Evolutionary conservation across 352 stramenopile genomes (phyloP).

Genomic region (Pythium insidiosum): DNA sequence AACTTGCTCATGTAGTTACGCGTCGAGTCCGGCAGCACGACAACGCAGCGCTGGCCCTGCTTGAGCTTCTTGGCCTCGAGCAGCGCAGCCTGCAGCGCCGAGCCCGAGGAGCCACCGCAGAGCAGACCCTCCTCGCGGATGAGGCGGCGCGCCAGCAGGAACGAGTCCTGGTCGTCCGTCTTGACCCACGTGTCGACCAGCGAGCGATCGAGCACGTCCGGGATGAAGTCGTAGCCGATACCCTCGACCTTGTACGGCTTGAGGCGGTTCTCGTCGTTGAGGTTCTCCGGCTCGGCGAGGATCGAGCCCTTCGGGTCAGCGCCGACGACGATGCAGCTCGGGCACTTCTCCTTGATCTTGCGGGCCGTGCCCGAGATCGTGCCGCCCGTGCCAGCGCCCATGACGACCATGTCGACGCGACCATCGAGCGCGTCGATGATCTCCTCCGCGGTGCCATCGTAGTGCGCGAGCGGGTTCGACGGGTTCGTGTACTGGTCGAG

Average conservation of each 20-base stretch:
- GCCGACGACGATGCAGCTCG: slow-evolving; percentile 77
- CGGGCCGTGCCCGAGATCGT: slow-evolving; percentile 92
- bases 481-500: slow-evolving; percentile 97
- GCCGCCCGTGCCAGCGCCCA: slow-evolving; percentile 91
- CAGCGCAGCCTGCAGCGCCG: slow-evolving; percentile 82
- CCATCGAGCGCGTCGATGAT: slow-evolving; percentile 90
- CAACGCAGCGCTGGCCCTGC: slow-evolving; percentile 88
- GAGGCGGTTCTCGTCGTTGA: slow-evolving; percentile 92
- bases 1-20: slow-evolving; percentile 99
- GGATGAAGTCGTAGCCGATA: slow-evolving; percentile 98
- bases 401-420: slow-evolving; percentile 94
- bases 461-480: slow-evolving; percentile 94
- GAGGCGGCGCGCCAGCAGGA: slow-evolving; percentile 89
- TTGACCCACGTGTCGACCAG: slow-evolving; percentile 95
- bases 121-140: slow-evolving; percentile 95
- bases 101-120: slow-evolving; percentile 91
- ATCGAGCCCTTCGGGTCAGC: slow-evolving; percentile 92
- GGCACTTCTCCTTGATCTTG: slow-evolving; percentile 92
- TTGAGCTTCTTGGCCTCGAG: slow-evolving; percentile 82
- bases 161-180: slow-evolving; percentile 89
- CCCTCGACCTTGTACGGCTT: slow-evolving; percentile 93
- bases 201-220: slow-evolving; percentile 90
- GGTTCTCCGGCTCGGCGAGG: slow-evolving; percentile 85
- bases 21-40: slow-evolving; percentile 93
- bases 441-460: slow-evolving; percentile 94